A percentile compares a stretch with the other conserved stretches of the same genome.
phyloP scores from a whole-genome alignment of 768 basidiomycete genomes.

The Boletus tomentosulus region DNA sequence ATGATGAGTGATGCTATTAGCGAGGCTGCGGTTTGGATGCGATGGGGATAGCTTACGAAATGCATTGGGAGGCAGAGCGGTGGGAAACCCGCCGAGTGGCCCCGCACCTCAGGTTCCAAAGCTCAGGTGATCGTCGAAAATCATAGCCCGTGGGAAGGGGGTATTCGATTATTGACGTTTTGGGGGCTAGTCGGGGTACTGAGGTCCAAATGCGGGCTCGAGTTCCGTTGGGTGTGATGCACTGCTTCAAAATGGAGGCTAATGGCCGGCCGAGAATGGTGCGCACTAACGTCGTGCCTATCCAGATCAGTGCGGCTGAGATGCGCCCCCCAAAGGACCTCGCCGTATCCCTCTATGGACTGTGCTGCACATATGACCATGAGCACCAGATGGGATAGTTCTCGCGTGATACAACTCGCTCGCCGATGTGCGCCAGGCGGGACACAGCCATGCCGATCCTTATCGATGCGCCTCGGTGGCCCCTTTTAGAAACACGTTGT shows the following conservation, averaged over 20 bases:
- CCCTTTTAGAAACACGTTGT: constrained; percentile 10
- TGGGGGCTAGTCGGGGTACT: constrained; percentile 18
- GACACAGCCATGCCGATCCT: constrained; percentile 14
- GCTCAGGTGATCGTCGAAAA: constrained; percentile 11
- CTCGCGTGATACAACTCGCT: constrained; percentile 14
- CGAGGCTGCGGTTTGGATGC: constrained; percentile 12
- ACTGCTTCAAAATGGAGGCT: constrained; percentile 11
- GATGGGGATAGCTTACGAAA: constrained; percentile 18
- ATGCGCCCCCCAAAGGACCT: constrained; percentile 12
- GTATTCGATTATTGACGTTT: constrained; percentile 19
- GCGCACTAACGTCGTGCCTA: constrained; percentile 18
- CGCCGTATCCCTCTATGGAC: constrained; percentile 4
- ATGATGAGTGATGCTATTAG: constrained; percentile 19
- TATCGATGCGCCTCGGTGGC: constrained; percentile 30
- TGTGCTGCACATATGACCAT: constrained; percentile 19
- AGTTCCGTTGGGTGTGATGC: constrained; percentile 17
- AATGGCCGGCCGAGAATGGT: constrained; percentile 17
- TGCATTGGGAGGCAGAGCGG: constrained; percentile 9
- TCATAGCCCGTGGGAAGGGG: constrained; percentile 12
- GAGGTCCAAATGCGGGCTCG: constrained; percentile 15
- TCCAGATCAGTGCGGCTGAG: constrained; percentile 26
- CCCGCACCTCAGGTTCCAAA: constrained; percentile 6
- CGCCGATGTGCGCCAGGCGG: constrained; percentile 9
- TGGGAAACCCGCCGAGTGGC: constrained; percentile 4
- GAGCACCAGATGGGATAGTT: constrained; percentile 11